Base-by-base conservation (phyloP, 306 rosid genomes). In the Dicorynia guianensis region DNA sequence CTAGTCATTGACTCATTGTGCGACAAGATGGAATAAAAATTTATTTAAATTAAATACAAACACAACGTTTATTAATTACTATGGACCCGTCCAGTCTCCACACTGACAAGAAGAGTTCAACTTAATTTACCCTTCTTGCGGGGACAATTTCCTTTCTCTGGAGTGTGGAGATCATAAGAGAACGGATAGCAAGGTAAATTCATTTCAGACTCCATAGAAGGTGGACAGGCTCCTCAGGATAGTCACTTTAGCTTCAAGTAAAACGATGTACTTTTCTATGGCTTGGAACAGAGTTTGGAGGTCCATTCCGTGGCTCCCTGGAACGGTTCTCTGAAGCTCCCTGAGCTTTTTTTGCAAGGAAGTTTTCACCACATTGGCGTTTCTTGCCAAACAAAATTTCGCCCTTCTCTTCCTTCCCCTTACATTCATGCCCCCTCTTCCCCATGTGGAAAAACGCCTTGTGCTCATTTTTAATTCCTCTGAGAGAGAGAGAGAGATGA, bases 221-320 rank as follows among this genome's bases (percentile, higher is more conserved):
- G 85, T 67, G 77, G 92, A 81, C 43, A 93, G 84, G 47, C 75
- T 73, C 84, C 83, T 90, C 74, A 93, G 86, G 64, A 76, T 20
- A 2, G 80, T 81, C 36, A 88, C 86, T 84, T 86, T 90, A 59
- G 89, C 76, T 84, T 93, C 81, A 8, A 93, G 89, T 46, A 34
- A 79, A 52, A 64, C 42, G 54, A 93, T 81, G 77, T 89, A 85
- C 19, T 79, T 83, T 46, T 89, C 85, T 79, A 90, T 80, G 67
- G 71, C 74, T 59, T 80, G 85, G 50, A 77, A 84, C 76, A 87
- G 65, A 79, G 67, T 75, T 63, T 86, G 80, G 6, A 64, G 83
- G 53, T 90, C 76, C 74, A 65, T 79, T 57, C 80, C 86, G 52
- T 38, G 6, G 80, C 76, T 61, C 20, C 87, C 87, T 5, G 94